Evolutionary conservation across 352 stramenopile species (phyloP).

Genomic region (Globisporangium spinosum): DNA sequence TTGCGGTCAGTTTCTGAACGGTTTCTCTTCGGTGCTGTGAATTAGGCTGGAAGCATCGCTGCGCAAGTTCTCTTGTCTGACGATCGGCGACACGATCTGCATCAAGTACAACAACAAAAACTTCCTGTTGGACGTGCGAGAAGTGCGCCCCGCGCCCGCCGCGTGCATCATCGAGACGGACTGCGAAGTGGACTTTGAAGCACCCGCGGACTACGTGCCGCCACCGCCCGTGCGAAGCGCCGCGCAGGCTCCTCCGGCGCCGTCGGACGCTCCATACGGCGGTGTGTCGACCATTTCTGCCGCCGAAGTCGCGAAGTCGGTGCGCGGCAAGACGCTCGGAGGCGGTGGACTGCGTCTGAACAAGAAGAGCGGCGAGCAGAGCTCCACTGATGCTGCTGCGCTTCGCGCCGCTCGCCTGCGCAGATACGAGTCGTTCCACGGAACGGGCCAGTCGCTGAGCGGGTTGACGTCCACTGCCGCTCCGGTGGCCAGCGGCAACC

Average conservation of each 20-base stretch:
- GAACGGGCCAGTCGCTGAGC: slow-evolving; percentile 70
- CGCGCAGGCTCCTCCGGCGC: slow-evolving; percentile 26
- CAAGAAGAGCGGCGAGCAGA: slow-evolving; percentile 51
- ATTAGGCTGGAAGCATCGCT: slow-evolving; percentile 72
- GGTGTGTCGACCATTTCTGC: slow-evolving; percentile 28
- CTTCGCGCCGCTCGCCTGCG: slow-evolving; percentile 68
- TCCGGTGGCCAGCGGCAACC: slow-evolving; percentile 15
- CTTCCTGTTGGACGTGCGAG: slow-evolving; percentile 97
- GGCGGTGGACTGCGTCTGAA: slow-evolving; percentile 67
- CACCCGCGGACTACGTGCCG: slow-evolving; percentile 84
- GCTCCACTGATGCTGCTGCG: slow-evolving; percentile 53
- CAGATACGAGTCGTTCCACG: slow-evolving; percentile 84
- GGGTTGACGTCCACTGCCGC: slow-evolving; percentile 36
- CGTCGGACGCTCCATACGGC: slow-evolving; percentile 59
- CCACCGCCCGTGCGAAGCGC: slow-evolving; percentile 28
- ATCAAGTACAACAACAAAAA: slow-evolving; percentile 99
- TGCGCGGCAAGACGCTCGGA: slow-evolving; percentile 19
- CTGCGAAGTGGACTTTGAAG: slow-evolving; percentile 99
- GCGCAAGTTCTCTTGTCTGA: slow-evolving; percentile 96
- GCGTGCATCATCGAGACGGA: slow-evolving; percentile 99
- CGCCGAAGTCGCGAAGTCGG: slow-evolving; percentile 8
- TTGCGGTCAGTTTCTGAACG: background rate
- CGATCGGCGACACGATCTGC: slow-evolving; percentile 97
- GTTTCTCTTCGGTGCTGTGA: background rate
- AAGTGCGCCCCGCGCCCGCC: slow-evolving; percentile 94